Base-by-base conservation (phyloP, 2,329 filamentous ascomycete genomes). In the Albophoma yamanashiensis region DNA sequence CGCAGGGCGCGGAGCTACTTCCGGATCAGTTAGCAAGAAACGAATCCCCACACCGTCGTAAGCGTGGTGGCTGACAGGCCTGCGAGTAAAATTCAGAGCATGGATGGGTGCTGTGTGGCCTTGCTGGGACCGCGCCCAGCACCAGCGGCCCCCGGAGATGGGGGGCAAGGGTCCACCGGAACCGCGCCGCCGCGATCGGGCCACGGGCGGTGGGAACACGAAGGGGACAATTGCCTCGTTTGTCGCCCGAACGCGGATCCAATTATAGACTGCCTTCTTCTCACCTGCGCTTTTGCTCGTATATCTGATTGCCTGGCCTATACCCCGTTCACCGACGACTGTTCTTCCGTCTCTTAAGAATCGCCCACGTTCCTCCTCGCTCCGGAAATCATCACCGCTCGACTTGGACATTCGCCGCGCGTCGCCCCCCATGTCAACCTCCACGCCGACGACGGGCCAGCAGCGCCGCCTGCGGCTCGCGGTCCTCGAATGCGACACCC, bases 401-500 rank as follows among this genome's bases (percentile, higher is more conserved):
- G 43, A 14, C 8, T 6, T 15, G 1, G n/a, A n/a, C n/a, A 9
- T 25, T n/a, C n/a, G n/a, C n/a, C 22, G 22, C 14, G n/a, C 25
- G 12, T 50, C 45, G 45, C 42, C 42, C 42, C 12, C 42, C 20
- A 47, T 25, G 43, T 47, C 43, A n/a, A 47, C 43, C 45, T 14
- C 22, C 12, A 27, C 45, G 4, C n/a, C 45, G 5, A 20, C 45
- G 2, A 47, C 14, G 47, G 47, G 25, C 45, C 14, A 27, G 6
- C 43, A 47, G 12, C 61, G 66, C n/a, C 83, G 83, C 38, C 76
- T 93, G 65, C 88, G 89, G 60, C 88, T 97, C 74, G 92, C 92
- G 55, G 82, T 97, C 66, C 86, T 97, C 66, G 91, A 96, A 79
- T 88, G 89, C 78, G 93, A 96, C 75, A 89, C 84, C 1, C 91